Evolutionary conservation across 2,329 filamentous ascomycete species (phyloP).

Genomic region (Xylariaceae sp.): DNA sequence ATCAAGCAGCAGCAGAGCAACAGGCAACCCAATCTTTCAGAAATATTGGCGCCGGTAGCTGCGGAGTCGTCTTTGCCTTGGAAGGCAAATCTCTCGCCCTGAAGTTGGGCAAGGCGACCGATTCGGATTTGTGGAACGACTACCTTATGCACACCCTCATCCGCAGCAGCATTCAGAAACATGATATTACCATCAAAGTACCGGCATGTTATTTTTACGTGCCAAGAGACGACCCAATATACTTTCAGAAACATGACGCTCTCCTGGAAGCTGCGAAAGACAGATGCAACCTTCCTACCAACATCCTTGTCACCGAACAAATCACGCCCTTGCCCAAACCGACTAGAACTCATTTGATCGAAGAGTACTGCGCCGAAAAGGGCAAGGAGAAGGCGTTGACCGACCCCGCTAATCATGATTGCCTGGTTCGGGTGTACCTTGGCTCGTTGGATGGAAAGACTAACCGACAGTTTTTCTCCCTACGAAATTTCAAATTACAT

Average conservation of each 20-base stretch:
- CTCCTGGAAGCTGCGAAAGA: not conserved
- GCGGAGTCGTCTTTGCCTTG: constrained; percentile 17
- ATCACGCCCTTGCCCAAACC: constrained; percentile 23
- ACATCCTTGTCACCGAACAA: constrained; percentile 32
- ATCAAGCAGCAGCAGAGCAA: no score
- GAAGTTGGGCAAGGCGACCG: constrained; percentile 11
- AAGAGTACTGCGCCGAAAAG: constrained; percentile 18
- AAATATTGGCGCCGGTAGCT: constrained; percentile 10
- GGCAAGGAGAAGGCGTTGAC: constrained; percentile 17
- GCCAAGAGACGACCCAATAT: not conserved
- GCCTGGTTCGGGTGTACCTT: constrained; percentile 47
- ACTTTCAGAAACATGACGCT: not conserved
- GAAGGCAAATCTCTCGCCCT: constrained; percentile 1
- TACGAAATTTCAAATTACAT: constrained; percentile 49
- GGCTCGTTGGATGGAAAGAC: constrained; percentile 33
- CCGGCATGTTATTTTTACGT: constrained; percentile 12
- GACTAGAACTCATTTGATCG: constrained; percentile 20
- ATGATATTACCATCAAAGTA: constrained; percentile 9
- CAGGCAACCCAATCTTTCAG: no score
- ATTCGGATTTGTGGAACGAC: constrained; percentile 20
- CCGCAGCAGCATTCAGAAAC: not conserved
- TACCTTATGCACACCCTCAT: constrained; percentile 12
- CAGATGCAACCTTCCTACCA: constrained; percentile 25
- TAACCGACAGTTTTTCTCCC: constrained; percentile 31
- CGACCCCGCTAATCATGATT: constrained; percentile 38